Conservation (phyloP, 73 alveolate species). For the Paramecium biaurelia region DNA sequence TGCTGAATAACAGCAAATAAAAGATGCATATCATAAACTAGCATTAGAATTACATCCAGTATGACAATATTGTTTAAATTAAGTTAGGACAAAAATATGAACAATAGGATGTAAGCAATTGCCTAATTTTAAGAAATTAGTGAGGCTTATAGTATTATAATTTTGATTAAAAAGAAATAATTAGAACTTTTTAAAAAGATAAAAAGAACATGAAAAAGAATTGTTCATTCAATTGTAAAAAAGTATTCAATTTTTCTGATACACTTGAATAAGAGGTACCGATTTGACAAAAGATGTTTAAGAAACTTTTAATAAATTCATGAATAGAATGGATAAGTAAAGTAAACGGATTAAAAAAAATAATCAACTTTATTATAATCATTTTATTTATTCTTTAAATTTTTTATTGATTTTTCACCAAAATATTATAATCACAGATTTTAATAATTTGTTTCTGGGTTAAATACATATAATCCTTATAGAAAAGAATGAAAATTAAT, state of each 20-base stretch:
- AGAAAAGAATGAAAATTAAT: background rate
- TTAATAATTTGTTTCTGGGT: background rate
- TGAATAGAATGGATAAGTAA: background rate
- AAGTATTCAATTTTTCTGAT: background rate
- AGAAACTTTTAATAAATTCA: background rate
- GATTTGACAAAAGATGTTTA: background rate
- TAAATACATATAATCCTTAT: background rate
- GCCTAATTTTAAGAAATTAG: background rate
- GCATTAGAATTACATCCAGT: conserved; percentile 50
- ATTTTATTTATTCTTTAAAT: background rate
- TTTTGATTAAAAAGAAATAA: background rate
- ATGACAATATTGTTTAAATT: background rate
- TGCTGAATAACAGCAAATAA: background rate
- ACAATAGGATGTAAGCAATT: background rate
- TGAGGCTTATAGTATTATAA: conserved; percentile 25
- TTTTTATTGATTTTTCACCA: background rate
- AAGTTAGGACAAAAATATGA: background rate
- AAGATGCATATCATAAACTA: background rate
- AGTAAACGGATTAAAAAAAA: background rate
- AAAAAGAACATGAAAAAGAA: background rate
- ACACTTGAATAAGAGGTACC: background rate
- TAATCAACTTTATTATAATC: background rate
- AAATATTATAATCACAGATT: background rate
- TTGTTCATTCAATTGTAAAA: background rate
- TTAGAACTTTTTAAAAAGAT: background rate